Evolutionary conservation across 768 basidiomycete species (phyloP).

Genomic region (Boletellus ananiceps): DNA sequence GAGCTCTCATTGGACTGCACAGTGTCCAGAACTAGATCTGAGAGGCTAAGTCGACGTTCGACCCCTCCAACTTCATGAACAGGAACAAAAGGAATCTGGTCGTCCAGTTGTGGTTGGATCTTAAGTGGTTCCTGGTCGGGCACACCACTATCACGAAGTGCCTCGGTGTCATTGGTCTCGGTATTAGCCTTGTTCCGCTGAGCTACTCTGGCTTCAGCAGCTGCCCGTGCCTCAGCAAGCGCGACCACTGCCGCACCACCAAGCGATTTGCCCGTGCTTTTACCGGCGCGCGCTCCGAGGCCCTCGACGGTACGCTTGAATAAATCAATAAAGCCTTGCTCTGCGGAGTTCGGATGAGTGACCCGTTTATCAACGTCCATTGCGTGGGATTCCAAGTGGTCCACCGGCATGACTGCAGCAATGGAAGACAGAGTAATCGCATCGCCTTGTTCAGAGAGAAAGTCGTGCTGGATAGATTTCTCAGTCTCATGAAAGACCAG

Average conservation of each 20-base stretch:
- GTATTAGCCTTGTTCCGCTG: conserved; percentile 54
- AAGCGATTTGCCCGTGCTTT: conserved; percentile 58
- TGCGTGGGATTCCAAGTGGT: conserved; percentile 20
- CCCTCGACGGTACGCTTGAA: conserved; percentile 72
- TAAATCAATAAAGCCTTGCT: conserved; percentile 53
- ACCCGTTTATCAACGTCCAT: conserved; percentile 20
- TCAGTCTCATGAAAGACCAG: conserved; percentile 13
- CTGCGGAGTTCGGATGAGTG: conserved; percentile 8
- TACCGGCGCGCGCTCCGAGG: conserved; percentile 54
- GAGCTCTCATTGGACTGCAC: conserved; percentile 18
- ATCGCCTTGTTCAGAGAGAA: conserved; percentile 5
- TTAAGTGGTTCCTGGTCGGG: conserved; percentile 4
- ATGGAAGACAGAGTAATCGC: background rate
- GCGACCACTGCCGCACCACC: conserved; percentile 49
- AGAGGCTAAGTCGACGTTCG: conserved; percentile 48
- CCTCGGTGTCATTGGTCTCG: conserved; percentile 18
- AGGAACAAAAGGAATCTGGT: background rate
- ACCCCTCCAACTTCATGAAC: conserved; percentile 3
- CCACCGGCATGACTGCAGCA: background rate
- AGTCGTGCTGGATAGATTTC: conserved; percentile 1
- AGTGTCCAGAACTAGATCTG: conserved; percentile 51
- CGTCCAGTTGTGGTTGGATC: conserved; percentile 2
- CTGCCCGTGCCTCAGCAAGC: conserved; percentile 62
- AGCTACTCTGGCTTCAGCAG: conserved; percentile 64
- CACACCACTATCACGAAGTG: conserved; percentile 17